These are phyloP conservation scores for Aspergillus intermedius DNA, from an alignment of 2,329 filamentous ascomycete species.

Conservation along the genomic window DNA sequence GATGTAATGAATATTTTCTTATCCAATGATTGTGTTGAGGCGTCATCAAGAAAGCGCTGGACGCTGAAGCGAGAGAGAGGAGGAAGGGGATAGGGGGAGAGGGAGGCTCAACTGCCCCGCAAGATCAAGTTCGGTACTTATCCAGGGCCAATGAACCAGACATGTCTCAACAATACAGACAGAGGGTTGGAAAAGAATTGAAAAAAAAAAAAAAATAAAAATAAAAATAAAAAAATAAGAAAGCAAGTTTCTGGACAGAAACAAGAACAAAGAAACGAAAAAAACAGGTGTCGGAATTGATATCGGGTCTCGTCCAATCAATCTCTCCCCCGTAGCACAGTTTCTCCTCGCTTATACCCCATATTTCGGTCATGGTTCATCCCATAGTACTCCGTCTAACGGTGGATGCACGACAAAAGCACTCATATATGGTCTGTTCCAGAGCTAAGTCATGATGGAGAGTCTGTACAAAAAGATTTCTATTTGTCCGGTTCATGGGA, in stretches of 20 bases:
- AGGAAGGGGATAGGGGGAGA: neutral
- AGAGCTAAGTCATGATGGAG: neutral
- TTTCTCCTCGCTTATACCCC: neutral
- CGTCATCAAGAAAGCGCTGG: neutral
- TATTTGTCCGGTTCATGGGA: neutral
- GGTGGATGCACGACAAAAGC: neutral
- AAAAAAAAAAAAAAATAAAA: neutral
- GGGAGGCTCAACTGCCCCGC: neutral
- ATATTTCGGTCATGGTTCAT: neutral
- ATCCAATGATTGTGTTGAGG: neutral
- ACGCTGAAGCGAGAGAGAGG: neutral
- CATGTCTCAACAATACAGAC: no score
- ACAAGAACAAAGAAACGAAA: neutral
- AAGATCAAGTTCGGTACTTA: no score
- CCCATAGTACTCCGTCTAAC: neutral
- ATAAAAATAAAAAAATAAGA: neutral
- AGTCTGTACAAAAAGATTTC: neutral
- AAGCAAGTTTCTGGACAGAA: neutral
- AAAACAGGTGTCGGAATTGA: neutral
- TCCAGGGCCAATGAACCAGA: neutral
- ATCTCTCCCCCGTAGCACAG: neutral
- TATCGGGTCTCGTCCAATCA: neutral
- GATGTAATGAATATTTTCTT: neutral
- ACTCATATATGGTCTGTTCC: neutral
- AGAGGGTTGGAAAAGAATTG: neutral